A percentile compares a stretch with the other conserved stretches of the same genome.
These are phyloP conservation scores for Dimocarpus longan DNA, from an alignment of 345 rosid species.

Conservation along the genomic window DNA sequence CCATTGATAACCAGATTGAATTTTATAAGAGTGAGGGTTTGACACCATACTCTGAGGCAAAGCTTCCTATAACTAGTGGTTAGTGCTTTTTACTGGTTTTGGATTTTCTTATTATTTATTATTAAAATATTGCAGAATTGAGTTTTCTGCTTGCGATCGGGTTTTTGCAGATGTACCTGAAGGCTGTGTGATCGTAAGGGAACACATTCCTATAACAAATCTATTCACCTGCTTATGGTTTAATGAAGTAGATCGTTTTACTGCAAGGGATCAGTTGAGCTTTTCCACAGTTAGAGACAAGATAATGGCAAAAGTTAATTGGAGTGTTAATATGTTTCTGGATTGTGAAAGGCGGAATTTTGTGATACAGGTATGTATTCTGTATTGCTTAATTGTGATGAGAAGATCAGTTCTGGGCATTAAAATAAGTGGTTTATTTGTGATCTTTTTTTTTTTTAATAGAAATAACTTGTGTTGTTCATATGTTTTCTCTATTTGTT, in stretches of 20 bases:
- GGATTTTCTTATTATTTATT: background rate
- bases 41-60: constrained; percentile 69
- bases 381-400: constrained; percentile 6
- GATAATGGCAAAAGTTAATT: constrained; percentile 62
- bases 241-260: constrained; percentile 90
- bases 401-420: background rate
- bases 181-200: constrained; percentile 85
- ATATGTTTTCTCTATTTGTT: background rate
- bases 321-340: constrained; percentile 79
- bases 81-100: constrained; percentile 22
- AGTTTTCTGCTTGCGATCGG: constrained; percentile 15
- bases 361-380: constrained; percentile 69
- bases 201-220: constrained; percentile 78
- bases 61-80: constrained; percentile 94
- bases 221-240: constrained; percentile 91
- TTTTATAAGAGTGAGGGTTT: constrained; percentile 82
- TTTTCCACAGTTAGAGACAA: constrained; percentile 87
- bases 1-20: constrained; percentile 77
- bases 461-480: background rate
- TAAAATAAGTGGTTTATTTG: background rate
- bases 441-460: background rate
- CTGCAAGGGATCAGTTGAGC: constrained; percentile 90
- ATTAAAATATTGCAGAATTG: background rate
- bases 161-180: constrained; percentile 88
- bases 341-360: constrained; percentile 95